A percentile compares a stretch with the other conserved stretches of the same genome.
Evolutionary conservation across 139 green algal genomes (phyloP).

Genomic region (Microglena sp.): DNA sequence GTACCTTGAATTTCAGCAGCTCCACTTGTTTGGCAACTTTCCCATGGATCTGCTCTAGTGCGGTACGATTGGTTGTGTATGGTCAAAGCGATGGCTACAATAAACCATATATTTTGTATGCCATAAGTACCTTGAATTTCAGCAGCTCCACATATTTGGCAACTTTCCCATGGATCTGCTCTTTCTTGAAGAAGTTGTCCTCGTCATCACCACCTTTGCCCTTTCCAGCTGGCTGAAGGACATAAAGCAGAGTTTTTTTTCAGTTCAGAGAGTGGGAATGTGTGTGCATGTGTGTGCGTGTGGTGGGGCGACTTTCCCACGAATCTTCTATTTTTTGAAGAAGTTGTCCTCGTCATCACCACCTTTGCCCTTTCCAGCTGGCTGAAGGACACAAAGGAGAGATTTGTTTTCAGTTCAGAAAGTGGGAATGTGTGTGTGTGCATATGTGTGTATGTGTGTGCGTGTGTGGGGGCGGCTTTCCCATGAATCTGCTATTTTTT

Average conservation of each 20-base stretch:
- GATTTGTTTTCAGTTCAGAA: background rate
- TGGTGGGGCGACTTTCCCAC: background rate
- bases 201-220: conserved; percentile 25
- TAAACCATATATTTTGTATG: too few relatives aligned
- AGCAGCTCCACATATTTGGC: conserved; percentile 72
- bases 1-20: conserved; percentile 74
- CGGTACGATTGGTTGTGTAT: too few relatives aligned
- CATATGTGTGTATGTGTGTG: background rate
- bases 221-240: background rate
- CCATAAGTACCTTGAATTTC: conserved; percentile 70
- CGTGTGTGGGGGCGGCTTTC: background rate
- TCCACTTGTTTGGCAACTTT: conserved; percentile 64
- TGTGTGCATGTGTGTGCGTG: background rate
- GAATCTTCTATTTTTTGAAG: background rate
- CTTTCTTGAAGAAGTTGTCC: conserved; percentile 31
- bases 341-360: background rate
- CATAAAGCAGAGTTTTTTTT: background rate
- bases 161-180: conserved; percentile 28
- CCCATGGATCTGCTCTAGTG: conserved; percentile 16
- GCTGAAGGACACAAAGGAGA: background rate
- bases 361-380: background rate
- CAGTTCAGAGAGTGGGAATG: background rate
- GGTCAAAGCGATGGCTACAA: too few relatives aligned
- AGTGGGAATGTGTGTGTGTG: background rate
- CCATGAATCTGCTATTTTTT: background rate